Conservation (phyloP, 306 rosid genomes). For the Vigna mungo region DNA sequence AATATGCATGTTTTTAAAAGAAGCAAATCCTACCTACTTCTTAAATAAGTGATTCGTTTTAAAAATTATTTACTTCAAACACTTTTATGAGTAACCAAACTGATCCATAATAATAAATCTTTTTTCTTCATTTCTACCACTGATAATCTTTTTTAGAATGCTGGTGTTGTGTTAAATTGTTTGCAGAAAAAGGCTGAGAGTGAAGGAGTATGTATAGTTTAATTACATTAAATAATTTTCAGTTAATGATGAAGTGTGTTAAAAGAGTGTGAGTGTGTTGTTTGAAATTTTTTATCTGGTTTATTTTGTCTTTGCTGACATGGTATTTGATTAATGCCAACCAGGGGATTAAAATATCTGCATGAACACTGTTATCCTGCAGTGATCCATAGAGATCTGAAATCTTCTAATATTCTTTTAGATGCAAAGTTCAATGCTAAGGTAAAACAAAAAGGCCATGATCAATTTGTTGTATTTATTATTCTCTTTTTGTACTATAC, state of each 20-base stretch:
- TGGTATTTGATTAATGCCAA: constrained; percentile 47
- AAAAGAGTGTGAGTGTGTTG: not conserved
- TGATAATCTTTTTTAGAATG: no score
- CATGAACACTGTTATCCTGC: constrained; percentile 91
- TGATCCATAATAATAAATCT: no score
- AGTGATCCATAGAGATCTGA: constrained; percentile 99
- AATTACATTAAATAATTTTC: not conserved
- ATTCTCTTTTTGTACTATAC: constrained; percentile 5
- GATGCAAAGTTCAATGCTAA: constrained; percentile 95
- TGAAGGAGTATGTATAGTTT: not conserved
- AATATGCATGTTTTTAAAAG: no score
- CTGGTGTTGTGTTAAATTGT: no score
- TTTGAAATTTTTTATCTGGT: not conserved
- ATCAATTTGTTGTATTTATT: constrained; percentile 28
- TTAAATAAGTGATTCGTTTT: no score
- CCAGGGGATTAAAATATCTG: constrained; percentile 93
- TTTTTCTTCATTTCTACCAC: no score
- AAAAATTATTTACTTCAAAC: no score
- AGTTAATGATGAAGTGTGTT: not conserved
- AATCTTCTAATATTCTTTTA: constrained; percentile 98
- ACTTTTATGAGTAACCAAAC: no score
- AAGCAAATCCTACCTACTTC: no score
- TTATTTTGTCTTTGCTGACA: constrained; percentile 40
- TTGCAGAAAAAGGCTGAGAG: no score
- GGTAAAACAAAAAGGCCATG: constrained; percentile 56